Percentiles rank a stretch among this genome's conserved stretches.
These are phyloP conservation scores for Galerina marginata DNA, from an alignment of 768 basidiomycete genomes.

Conservation along the genomic window DNA sequence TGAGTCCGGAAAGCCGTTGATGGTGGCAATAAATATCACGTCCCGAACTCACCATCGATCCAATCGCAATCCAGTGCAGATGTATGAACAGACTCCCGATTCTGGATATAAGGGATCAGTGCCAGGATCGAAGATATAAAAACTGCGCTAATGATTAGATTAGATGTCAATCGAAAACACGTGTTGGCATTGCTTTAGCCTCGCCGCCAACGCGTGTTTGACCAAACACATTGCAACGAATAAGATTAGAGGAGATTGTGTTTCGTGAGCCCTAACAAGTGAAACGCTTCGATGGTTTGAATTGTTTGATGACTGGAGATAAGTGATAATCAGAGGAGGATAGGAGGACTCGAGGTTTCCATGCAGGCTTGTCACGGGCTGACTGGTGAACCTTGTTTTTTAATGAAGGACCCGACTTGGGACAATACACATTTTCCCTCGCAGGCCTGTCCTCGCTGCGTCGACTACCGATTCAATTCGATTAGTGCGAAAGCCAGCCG, in stretches of 20 bases:
- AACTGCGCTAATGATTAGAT: neutral
- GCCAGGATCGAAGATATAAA: too few species aligned
- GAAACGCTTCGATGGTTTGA: neutral
- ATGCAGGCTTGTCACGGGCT: neutral
- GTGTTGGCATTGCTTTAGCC: neutral
- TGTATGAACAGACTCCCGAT: neutral
- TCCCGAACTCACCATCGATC: too few species aligned
- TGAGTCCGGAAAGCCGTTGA: too few species aligned
- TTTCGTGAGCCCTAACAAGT: neutral
- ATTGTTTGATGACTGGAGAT: neutral
- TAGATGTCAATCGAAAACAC: neutral
- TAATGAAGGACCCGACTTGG: neutral
- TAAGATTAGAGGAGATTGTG: neutral
- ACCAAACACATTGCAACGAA: too few species aligned
- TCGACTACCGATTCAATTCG: neutral
- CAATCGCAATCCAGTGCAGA: too few species aligned
- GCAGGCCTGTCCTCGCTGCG: neutral
- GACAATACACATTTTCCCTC: neutral
- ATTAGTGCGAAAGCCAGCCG: neutral
- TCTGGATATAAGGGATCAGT: neutral
- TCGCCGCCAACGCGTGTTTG: slow-evolving; percentile 2
- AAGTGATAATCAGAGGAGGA: neutral
- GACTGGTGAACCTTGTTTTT: neutral
- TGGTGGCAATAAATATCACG: too few species aligned
- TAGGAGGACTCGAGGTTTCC: slow-evolving; percentile 3